phyloP scores from a whole-genome alignment of 441 rosid species.

The Isatis lusitanica region DNA sequence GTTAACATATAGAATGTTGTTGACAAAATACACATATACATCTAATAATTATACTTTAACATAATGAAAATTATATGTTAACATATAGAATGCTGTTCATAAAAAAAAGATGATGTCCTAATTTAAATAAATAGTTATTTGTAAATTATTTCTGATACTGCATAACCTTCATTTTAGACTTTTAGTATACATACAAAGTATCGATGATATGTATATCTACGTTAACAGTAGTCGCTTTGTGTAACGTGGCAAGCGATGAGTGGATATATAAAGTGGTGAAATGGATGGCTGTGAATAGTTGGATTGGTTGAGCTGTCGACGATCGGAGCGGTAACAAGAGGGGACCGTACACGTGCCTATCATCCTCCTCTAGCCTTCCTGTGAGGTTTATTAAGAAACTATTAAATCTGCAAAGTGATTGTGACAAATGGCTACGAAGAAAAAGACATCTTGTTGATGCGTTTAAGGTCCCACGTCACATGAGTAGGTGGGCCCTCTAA shows the following conservation, averaged over 20 bases:
- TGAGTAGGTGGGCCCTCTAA: constrained; percentile 48
- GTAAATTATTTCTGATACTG: neutral
- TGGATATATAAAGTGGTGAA: constrained; percentile 26
- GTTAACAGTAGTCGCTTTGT: constrained; percentile 19
- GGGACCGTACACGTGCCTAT: constrained; percentile 32
- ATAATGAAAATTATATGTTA: too few species aligned
- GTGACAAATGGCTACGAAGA: constrained; percentile 45
- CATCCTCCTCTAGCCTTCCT: constrained; percentile 32
- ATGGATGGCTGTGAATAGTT: constrained; percentile 30
- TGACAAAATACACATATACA: too few species aligned
- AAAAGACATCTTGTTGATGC: constrained; percentile 43
- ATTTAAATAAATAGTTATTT: neutral
- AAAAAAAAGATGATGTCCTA: too few species aligned
- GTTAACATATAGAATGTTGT: too few species aligned
- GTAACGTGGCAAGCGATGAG: constrained; percentile 14
- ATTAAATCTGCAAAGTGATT: constrained; percentile 27
- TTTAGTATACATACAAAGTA: constrained; percentile 4
- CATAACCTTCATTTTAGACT: neutral
- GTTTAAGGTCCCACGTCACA: constrained; percentile 67
- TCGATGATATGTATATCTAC: constrained; percentile 6
- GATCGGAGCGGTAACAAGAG: constrained; percentile 24
- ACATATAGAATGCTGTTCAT: too few species aligned
- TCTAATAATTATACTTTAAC: too few species aligned
- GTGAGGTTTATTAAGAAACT: constrained; percentile 14
- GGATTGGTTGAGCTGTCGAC: constrained; percentile 38